A percentile compares a stretch with the other conserved stretches of the same genome.
Evolutionary conservation across 768 basidiomycete genomes (phyloP).

Genomic region (Kwoniella mangroviensis): DNA sequence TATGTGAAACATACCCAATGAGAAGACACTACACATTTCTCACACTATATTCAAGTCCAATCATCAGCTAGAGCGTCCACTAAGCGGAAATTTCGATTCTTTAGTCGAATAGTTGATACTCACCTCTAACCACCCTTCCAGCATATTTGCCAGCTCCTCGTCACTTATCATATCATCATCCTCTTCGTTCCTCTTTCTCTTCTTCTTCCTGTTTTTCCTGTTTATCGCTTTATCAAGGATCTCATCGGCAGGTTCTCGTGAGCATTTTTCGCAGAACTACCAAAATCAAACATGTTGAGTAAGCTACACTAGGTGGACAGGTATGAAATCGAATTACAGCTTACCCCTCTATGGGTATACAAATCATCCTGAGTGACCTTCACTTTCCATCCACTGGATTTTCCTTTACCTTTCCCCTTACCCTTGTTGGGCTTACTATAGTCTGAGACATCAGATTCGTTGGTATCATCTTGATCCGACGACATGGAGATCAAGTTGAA

Average conservation of each 20-base stretch:
- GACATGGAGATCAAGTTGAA: slow-evolving; percentile 1
- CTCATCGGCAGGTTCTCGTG: slow-evolving; percentile 37
- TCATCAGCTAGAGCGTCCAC: no score
- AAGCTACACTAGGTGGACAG: no score
- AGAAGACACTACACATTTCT: slow-evolving; percentile 33
- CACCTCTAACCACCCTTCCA: slow-evolving; percentile 51
- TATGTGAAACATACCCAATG: slow-evolving; percentile 43
- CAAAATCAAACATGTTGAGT: no score
- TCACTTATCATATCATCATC: slow-evolving; percentile 43
- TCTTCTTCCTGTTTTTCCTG: slow-evolving; percentile 29
- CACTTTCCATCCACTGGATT: slow-evolving; percentile 1
- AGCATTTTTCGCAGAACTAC: slow-evolving; percentile 51
- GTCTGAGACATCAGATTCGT: slow-evolving; percentile 24
- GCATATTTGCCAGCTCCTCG: slow-evolving; percentile 35
- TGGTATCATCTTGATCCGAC: slow-evolving; percentile 35
- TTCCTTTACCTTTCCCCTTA: slow-evolving; percentile 14
- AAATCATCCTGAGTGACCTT: slow-evolving; percentile 13
- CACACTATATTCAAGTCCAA: slow-evolving; percentile 23
- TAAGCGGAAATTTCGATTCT: no score
- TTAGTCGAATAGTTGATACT: no score
- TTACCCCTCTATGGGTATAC: slow-evolving; percentile 18
- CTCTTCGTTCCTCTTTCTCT: slow-evolving; percentile 21
- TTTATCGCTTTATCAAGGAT: slow-evolving; percentile 30
- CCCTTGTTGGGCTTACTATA: slow-evolving; percentile 6
- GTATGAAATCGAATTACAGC: no score